Evolutionary conservation across 352 stramenopile genomes (phyloP), one percentile per base, ranked within the genome.

Genomic region (Phytophthora parvispora): DNA sequence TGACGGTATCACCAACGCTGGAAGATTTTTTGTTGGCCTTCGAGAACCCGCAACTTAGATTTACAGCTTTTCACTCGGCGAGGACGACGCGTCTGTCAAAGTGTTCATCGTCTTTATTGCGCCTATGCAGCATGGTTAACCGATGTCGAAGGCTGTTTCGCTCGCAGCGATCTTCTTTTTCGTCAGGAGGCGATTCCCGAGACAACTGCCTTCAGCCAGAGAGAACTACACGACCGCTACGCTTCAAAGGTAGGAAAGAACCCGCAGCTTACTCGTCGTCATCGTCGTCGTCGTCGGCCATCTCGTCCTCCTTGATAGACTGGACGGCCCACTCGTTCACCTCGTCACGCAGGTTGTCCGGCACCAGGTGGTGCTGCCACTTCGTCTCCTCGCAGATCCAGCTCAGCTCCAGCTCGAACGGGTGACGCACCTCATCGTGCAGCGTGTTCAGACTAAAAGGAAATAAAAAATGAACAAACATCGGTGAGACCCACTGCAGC

Each of bases 381-480:
- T 96, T 94, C 64, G 82, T 98, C 64, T 97, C 96, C 79, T 99
- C 89, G 69, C 87, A 98, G 68, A 99, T 91, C 98, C 98, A 99
- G 77, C 91, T 98, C 83, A 99, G 87, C 80, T 99, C 98, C 34
- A 99, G 77, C 81, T 99, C 96, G 74, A 99, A 99, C 34, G 98
- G 97, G 81, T 99, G 97, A 84, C 99, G 99, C 55, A 97, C 85
- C 72, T 99, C 95, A 74, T 99, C 96, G 77, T 99, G 97, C 18
- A 99, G 82, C 48, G 92, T 93, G 78, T 99, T 92, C 71, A 99
- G 83, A 72, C 93, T 98, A 16, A 34, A 20, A 6, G 36, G 9
- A 6, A 59, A 43, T 13, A 27, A 56, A 9, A 38, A 34, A 6
- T 28, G 8, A 32, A 40, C 1, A 42, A 48, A 42, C n/a, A 58